Percentiles rank a stretch among this genome's conserved stretches.
Evolutionary conservation across 768 basidiomycete genomes (phyloP).

Genomic region (Naematelia aurantialba): DNA sequence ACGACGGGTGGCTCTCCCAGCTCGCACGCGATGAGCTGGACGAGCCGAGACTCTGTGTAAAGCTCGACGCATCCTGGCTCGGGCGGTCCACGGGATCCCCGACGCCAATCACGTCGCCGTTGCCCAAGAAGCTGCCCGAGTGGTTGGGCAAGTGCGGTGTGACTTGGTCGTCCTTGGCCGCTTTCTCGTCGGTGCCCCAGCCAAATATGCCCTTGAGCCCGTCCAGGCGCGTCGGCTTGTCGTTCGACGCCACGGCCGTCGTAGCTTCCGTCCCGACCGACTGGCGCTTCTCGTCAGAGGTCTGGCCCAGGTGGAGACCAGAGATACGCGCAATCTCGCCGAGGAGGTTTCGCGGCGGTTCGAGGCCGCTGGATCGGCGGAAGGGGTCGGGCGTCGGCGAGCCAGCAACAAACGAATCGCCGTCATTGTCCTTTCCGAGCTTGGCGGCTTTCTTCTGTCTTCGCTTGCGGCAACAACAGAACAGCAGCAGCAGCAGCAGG

Average conservation of each 20-base stretch:
- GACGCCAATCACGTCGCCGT: slow-evolving; percentile 47
- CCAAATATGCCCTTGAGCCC: slow-evolving; percentile 46
- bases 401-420: slow-evolving; percentile 43
- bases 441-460: slow-evolving; percentile 16
- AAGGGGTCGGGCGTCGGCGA: slow-evolving; percentile 37
- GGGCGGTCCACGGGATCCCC: slow-evolving; percentile 33
- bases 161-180: slow-evolving; percentile 3
- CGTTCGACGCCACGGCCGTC: slow-evolving; percentile 11
- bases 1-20: slow-evolving; percentile 45
- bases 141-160: slow-evolving; percentile 19
- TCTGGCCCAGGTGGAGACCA: slow-evolving; percentile 7
- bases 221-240: slow-evolving; percentile 39
- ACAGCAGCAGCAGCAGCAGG: slow-evolving; percentile 36
- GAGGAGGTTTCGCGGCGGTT: slow-evolving; percentile 31
- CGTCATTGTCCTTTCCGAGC: slow-evolving; percentile 32
- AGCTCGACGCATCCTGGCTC: slow-evolving; percentile 36
- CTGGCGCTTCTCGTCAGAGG: slow-evolving; percentile 1
- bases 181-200: slow-evolving; percentile 22
- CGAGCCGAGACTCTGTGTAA: slow-evolving; percentile 42
- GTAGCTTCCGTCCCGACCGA: background rate
- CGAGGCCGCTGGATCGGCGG: slow-evolving; percentile 25
- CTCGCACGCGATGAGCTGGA: slow-evolving; percentile 43
- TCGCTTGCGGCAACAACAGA: slow-evolving; percentile 43
- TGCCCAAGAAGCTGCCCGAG: slow-evolving; percentile 28
- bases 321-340: slow-evolving; percentile 43